phyloP scores from a whole-genome alignment of 169 alveolate species.

The Blepharisma undulans region DNA sequence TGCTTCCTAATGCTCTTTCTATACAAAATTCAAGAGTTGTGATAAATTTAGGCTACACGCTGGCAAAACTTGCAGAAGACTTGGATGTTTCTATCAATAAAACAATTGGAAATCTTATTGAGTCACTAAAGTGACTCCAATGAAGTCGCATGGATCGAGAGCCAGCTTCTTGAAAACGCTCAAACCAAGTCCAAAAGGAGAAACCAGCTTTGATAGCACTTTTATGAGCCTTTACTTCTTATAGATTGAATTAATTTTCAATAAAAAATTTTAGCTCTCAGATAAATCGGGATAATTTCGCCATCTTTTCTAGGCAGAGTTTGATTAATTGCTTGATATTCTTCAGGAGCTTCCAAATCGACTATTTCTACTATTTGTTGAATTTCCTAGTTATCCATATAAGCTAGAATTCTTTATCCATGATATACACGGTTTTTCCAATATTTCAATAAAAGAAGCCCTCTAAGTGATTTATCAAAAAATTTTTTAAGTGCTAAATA shows the following conservation, averaged over 20 bases:
- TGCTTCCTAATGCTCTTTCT: neutral
- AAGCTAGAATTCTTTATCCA: slow-evolving; percentile 27
- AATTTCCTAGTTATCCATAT: neutral
- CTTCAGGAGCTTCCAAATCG: neutral
- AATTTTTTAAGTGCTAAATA: slow-evolving; percentile 43
- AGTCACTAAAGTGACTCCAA: neutral
- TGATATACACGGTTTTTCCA: slow-evolving; percentile 76
- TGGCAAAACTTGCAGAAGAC: neutral
- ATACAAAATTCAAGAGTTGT: slow-evolving; percentile 13
- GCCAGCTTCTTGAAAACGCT: neutral
- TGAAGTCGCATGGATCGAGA: neutral
- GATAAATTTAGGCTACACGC: neutral
- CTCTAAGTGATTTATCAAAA: slow-evolving; percentile 47
- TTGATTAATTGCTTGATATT: neutral
- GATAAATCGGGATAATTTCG: neutral
- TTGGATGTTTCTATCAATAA: neutral
- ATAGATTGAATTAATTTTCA: neutral
- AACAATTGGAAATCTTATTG: neutral
- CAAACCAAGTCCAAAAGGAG: neutral
- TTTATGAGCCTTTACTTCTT: neutral
- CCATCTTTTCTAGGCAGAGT: neutral
- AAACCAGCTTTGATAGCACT: neutral
- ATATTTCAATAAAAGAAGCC: slow-evolving; percentile 64
- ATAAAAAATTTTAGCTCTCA: too few relatives aligned
- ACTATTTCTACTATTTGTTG: neutral